A percentile compares a stretch with the other conserved stretches of the same genome.
These are phyloP conservation scores for Puccinia coronata DNA, from an alignment of 1,284 basidiomycete genomes.

Conservation along the genomic window DNA sequence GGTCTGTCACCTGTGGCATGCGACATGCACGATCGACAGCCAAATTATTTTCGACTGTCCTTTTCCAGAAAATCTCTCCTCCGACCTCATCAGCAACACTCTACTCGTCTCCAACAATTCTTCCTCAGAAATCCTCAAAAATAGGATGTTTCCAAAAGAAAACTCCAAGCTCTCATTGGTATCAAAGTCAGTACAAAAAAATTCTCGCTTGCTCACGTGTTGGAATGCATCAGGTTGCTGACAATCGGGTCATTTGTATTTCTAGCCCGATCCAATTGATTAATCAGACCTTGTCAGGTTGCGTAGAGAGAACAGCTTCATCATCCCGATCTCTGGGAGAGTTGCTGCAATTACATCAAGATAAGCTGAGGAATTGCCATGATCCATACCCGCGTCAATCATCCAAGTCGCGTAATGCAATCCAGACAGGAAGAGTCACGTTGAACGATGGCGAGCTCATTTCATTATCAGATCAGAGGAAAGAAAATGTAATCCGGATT, in stretches of 20 bases:
- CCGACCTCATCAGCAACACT: too few species aligned
- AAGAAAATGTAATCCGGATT: conserved; percentile 30
- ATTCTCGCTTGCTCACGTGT: too few species aligned
- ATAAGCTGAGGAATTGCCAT: conserved; percentile 41
- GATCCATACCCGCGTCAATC: conserved; percentile 42
- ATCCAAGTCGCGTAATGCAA: conserved; percentile 23
- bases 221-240: neutral
- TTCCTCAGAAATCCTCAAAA: neutral
- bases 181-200: neutral
- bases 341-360: conserved; percentile 37
- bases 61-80: too few species aligned
- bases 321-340: conserved; percentile 26
- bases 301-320: conserved; percentile 17
- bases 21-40: too few species aligned
- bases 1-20: too few species aligned
- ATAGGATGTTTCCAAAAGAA: neutral
- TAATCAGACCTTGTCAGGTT: conserved; percentile 40
- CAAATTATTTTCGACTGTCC: too few species aligned
- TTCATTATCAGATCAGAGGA: conserved; percentile 32
- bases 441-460: conserved; percentile 24
- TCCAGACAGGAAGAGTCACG: conserved; percentile 24
- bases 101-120: too few species aligned
- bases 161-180: conserved; percentile 10
- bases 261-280: conserved; percentile 35
- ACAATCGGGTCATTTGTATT: neutral